Percentiles rank a stretch among this genome's conserved stretches.
Evolutionary conservation across 2,329 filamentous ascomycete genomes (phyloP).

Genomic region (Fonsecaea pugnacius): DNA sequence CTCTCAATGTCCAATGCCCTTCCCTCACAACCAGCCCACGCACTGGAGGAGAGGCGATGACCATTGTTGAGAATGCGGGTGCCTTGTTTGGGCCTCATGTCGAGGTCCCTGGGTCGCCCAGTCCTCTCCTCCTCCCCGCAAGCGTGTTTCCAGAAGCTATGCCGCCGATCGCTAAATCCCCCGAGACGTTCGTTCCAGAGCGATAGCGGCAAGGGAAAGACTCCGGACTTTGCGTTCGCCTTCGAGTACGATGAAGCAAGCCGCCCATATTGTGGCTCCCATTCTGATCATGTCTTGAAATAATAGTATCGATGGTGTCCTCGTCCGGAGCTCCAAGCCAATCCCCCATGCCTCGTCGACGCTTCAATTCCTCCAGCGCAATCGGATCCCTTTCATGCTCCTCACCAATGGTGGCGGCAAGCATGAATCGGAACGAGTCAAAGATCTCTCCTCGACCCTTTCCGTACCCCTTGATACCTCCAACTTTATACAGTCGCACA

Average conservation of each 20-base stretch:
- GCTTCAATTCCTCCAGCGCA: slow-evolving; percentile 71
- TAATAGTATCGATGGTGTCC: slow-evolving; percentile 85
- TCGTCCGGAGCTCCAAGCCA: slow-evolving; percentile 78
- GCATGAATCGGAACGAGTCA: slow-evolving; percentile 73
- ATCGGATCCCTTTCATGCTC: slow-evolving; percentile 87
- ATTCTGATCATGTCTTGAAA: slow-evolving; percentile 16
- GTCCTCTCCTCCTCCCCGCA: slow-evolving; percentile 1
- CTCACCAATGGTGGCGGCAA: slow-evolving; percentile 95
- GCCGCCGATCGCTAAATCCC: neutral
- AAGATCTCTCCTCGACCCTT: slow-evolving; percentile 70
- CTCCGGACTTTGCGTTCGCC: slow-evolving; percentile 37
- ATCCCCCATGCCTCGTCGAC: slow-evolving; percentile 78
- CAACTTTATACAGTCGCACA: slow-evolving; percentile 88
- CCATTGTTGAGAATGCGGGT: slow-evolving; percentile 26
- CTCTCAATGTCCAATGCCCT: neutral
- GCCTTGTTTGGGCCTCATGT: slow-evolving; percentile 22
- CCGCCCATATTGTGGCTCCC: neutral
- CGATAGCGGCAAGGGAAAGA: slow-evolving; percentile 3
- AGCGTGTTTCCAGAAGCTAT: neutral
- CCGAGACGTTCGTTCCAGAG: slow-evolving; percentile 19
- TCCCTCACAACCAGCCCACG: neutral
- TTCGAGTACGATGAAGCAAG: slow-evolving; percentile 33
- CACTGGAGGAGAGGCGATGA: slow-evolving; percentile 3
- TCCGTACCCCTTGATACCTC: slow-evolving; percentile 64
- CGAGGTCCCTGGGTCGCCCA: slow-evolving; percentile 20